Evolutionary conservation across 2,329 filamentous ascomycete genomes (phyloP).

Genomic region (Penicillium frequentans): DNA sequence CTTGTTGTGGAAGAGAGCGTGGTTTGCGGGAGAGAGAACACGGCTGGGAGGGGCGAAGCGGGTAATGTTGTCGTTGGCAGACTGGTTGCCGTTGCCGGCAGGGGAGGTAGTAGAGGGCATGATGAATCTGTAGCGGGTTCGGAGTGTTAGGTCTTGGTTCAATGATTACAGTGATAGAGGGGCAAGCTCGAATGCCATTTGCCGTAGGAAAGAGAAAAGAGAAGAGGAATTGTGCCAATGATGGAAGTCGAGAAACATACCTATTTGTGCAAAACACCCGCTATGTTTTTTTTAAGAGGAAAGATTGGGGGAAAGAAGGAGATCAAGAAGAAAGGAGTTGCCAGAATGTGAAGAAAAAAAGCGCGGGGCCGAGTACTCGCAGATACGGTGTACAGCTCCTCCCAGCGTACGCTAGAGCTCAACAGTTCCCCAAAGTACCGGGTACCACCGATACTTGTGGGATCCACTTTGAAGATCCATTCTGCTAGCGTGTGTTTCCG

Average conservation of each 20-base stretch:
- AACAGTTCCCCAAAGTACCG: conserved; percentile 27
- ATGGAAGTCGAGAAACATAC: conserved; percentile 15
- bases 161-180: background rate
- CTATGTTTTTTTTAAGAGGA: conserved; percentile 13
- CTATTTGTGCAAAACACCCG: conserved; percentile 22
- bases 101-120: conserved; percentile 57
- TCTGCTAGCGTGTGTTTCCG: background rate
- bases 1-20: conserved; percentile 98
- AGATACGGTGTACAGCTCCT: conserved; percentile 30
- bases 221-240: background rate
- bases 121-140: conserved; percentile 31
- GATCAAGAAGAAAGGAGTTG: conserved; percentile 21
- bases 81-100: conserved; percentile 57
- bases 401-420: conserved; percentile 15
- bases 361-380: conserved; percentile 26
- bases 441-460: conserved; percentile 14
- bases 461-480: conserved; percentile 1
- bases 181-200: background rate
- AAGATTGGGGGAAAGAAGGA: conserved; percentile 22
- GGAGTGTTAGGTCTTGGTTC: conserved; percentile 3
- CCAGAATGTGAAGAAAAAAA: conserved; percentile 21
- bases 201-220: background rate
- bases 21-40: conserved; percentile 82
- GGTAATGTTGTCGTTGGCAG: conserved; percentile 98
- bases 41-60: conserved; percentile 92